These are phyloP conservation scores for Fusarium sp. DNA, from an alignment of 2,329 filamentous ascomycete genomes.

Conservation along the genomic window DNA sequence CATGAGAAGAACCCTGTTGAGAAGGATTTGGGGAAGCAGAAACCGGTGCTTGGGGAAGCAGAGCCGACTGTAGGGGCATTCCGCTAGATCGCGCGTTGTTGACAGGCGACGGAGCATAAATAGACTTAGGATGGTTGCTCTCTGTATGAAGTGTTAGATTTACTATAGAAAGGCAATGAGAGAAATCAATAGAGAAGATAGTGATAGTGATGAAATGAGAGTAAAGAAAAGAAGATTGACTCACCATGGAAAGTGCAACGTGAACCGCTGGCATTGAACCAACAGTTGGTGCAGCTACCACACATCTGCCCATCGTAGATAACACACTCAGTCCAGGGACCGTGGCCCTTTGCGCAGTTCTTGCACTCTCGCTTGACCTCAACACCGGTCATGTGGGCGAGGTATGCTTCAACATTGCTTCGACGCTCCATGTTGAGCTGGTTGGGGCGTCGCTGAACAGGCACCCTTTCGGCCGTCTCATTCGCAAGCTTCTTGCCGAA, in stretches of 20 bases:
- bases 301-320: constrained; percentile 68
- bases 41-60: not conserved
- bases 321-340: constrained; percentile 67
- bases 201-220: not conserved
- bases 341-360: constrained; percentile 68
- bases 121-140: constrained; percentile 36
- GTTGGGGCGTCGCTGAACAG: constrained; percentile 62
- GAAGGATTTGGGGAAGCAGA: not conserved
- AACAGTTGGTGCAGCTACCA: constrained; percentile 69
- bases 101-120: constrained; percentile 11
- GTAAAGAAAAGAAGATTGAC: constrained; percentile 31
- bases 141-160: constrained; percentile 25
- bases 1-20: not conserved
- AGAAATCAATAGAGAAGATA: too few relatives aligned
- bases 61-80: constrained; percentile 9
- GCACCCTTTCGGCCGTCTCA: constrained; percentile 59
- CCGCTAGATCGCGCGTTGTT: constrained; percentile 3
- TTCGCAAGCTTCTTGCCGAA: constrained; percentile 63
- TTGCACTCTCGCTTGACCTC: constrained; percentile 61
- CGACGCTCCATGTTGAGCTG: constrained; percentile 64
- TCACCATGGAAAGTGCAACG: constrained; percentile 69
- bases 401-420: constrained; percentile 68
- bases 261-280: constrained; percentile 69
- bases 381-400: constrained; percentile 65
- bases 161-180: not conserved